Base-by-base conservation (phyloP, 2,329 filamentous ascomycete species). In the Saccharata proteae region DNA sequence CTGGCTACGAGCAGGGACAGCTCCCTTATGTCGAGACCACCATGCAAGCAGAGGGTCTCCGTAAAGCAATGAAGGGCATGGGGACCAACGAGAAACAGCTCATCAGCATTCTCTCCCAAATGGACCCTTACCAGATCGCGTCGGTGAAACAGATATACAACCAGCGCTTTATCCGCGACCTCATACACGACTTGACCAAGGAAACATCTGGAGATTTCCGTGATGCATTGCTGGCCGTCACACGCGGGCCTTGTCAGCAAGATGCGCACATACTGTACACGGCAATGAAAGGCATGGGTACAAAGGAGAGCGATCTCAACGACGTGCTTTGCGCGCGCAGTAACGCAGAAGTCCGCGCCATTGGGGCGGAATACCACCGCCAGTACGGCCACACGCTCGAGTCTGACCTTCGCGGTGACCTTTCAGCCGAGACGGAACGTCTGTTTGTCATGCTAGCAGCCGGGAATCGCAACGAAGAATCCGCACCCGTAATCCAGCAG, bases 1-100 rank as follows among this genome's bases (percentile, higher is more conserved):
- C 69, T 0, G 86, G 86, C 20, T 94, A 93, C 47, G 74, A 74
- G 3, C 68, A 78, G 0, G 71, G 74, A 9, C 79, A 81, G 46
- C 46, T 45, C 4, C 79, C 82, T 25, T 65, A 71, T 17, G 62
- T 67, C 12, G 76, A 93, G 40, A 77, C 74, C 28, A 66, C 61
- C 3, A 59, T 64, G 9, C 76, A 90, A 43, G 80, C 83, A 0
- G 71, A 84, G 35, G 71, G 65, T 4, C 62, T 93, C 14, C 74
- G 83, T 32, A 70, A 70, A 43, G 83, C 88, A 2, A 93, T 94
- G 84, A 93, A 93, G 56, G 85, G 85, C 0, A 82, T 93, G 39
- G 88, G 86, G 19, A 94, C 86, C 0, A 75, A 96, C 46, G 86
- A 94, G 54, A 78, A 75, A 46, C 56, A 69, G 0, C 61, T 96